phyloP scores from a whole-genome alignment of 2,329 filamentous ascomycete genomes.

The Penicillium aurantiogriseum region DNA sequence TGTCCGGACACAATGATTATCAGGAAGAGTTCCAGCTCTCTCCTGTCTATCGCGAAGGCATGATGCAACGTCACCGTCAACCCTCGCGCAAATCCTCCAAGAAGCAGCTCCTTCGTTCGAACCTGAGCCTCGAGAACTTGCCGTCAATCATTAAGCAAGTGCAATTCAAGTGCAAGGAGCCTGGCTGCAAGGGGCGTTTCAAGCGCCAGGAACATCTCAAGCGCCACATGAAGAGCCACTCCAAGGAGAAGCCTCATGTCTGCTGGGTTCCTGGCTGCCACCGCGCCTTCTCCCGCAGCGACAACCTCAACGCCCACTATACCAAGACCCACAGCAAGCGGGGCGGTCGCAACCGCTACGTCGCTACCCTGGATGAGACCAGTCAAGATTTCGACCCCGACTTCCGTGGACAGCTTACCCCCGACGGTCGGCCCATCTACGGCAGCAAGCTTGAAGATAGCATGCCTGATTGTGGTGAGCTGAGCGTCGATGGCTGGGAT shows the following conservation, averaged over 20 bases:
- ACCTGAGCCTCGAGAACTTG: conserved; percentile 37
- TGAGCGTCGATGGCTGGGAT: conserved; percentile 36
- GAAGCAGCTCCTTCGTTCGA: conserved; percentile 30
- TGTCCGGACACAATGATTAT: conserved; percentile 38
- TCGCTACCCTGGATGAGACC: conserved; percentile 45
- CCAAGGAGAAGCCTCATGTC: conserved; percentile 44
- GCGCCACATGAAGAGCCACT: conserved; percentile 50
- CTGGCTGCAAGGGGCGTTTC: conserved; percentile 47
- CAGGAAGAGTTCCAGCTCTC: conserved; percentile 37
- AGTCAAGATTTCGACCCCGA: conserved; percentile 46
- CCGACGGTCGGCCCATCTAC: conserved; percentile 43
- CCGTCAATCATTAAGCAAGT: conserved; percentile 43
- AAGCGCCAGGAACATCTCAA: conserved; percentile 52
- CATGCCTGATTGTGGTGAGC: conserved; percentile 33
- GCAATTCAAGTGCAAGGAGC: conserved; percentile 43
- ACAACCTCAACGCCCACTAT: conserved; percentile 48
- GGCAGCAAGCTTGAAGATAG: conserved; percentile 38
- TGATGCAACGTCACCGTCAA: conserved; percentile 33
- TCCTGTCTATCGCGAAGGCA: conserved; percentile 33
- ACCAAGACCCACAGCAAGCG: conserved; percentile 49
- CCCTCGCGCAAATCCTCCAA: conserved; percentile 38
- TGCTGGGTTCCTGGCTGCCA: conserved; percentile 47
- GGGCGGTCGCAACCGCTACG: conserved; percentile 47
- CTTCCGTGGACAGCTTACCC: conserved; percentile 44
- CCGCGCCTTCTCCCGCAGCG: conserved; percentile 44